A percentile compares a stretch with the other conserved stretches of the same genome.
These are phyloP conservation scores for Tuber melanosporum DNA, from an alignment of 495 filamentous ascomycete species.

Conservation along the genomic window DNA sequence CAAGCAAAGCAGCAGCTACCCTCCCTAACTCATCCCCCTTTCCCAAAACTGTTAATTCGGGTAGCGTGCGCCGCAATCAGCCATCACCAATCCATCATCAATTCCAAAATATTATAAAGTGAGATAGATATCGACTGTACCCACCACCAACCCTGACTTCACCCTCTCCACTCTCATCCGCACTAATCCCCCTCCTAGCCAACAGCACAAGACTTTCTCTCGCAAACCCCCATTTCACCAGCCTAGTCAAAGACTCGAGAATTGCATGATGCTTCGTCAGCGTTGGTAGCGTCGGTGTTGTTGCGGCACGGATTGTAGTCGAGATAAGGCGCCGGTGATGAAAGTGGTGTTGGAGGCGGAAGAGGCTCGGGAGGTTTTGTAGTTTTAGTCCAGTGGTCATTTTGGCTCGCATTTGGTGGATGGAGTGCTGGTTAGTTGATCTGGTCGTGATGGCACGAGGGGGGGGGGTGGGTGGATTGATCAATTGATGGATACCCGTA, in stretches of 20 bases:
- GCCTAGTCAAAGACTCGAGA: not conserved
- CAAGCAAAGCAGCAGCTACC: conserved; percentile 64
- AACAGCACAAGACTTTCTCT: conserved; percentile 57
- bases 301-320: not conserved
- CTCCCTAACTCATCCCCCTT: conserved; percentile 47
- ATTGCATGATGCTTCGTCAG: not conserved
- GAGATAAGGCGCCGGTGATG: not conserved
- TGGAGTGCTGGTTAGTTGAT: not conserved
- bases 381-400: not conserved
- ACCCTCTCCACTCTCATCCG: conserved; percentile 51
- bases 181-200: conserved; percentile 61
- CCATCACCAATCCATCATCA: not conserved
- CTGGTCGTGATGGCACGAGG: not conserved
- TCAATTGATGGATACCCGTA: no score
- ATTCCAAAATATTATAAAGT: not conserved
- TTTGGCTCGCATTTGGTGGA: not conserved
- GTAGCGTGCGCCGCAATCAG: not conserved
- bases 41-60: conserved; percentile 20
- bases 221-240: conserved; percentile 18
- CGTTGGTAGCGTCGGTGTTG: not conserved
- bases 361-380: not conserved
- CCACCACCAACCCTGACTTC: conserved; percentile 66
- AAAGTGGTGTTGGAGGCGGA: not conserved
- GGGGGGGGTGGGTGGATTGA: no score
- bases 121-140: conserved; percentile 22